Evolutionary conservation across 306 rosid genomes (phyloP), one percentile per base, ranked within the genome.

Genomic region (Lotus japonicus): DNA sequence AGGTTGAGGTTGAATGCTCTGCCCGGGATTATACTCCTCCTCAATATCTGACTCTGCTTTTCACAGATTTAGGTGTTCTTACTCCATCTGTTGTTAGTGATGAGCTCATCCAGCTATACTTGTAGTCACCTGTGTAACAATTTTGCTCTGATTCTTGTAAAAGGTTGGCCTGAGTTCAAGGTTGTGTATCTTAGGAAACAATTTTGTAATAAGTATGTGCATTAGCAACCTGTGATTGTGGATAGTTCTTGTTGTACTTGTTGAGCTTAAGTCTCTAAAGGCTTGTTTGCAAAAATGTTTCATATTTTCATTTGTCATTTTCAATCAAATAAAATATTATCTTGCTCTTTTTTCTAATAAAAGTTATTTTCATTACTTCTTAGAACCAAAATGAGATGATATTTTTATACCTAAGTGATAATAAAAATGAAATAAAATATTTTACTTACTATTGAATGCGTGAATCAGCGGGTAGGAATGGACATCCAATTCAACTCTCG

Each of bases 21-120:
- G 98, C 97, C 26, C 78, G 97, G 74, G 92, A 90, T 79, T 90
- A 94, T 80, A 90, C 97, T n/a, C 98, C 98, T 75, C 97, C 98
- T 9, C 96, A 86, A 9, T 90, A 94, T 80, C 86, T 94, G 61
- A 90, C 98, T 52, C 71, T 94, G 54, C 95, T 86, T 68, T 94
- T 94, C 83, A 88, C 97, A 39, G 97, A 94, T 80, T 79, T 94
- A 80, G 98, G 98, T 26, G 92, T 94, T 76, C 96, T 94, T 31
- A 83, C 95, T 58, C 98, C 98, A 45, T 90, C 98, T 0, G 97
- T 94, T 77, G 98, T 90, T 66, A 88, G 97, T 71, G 98, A 94
- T 71, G 98, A 94, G 77, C 95, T 94, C 73, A 94, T 94, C 80
- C 98, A 94, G 85, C 87, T 94, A 9, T 94, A 94, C 84, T 81